Evolutionary conservation across 176 grass and related monocot species (phyloP), one percentile per base, ranked within the genome.

Genomic region (Triticum aestivum): DNA sequence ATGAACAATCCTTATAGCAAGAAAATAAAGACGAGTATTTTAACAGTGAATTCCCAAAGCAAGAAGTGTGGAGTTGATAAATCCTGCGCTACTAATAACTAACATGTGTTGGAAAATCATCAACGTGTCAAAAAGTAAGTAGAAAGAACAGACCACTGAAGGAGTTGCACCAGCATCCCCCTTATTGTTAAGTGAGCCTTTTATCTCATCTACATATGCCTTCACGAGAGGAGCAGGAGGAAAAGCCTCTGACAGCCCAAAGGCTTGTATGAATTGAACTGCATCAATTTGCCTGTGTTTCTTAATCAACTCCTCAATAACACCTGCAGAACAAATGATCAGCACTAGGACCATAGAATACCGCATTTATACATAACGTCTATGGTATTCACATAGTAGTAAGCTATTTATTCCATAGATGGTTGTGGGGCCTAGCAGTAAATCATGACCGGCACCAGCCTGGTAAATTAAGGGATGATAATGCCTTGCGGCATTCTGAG

Each of bases 261-360:
- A 97, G 66, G 85, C 75, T 81, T 95, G 89, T 76, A 91, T 39
- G 42, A 97, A 95, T 83, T 95, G 95, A 87, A 97, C 88, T 17
- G 95, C 95, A 83, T 97, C 92, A 77, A 97, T 95, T 84, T 92
- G 92, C 78, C 92, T 90, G 64, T 93, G 88, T 62, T 86, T 88
- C 44, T 85, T 84, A 70, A 97, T 85, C 89, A 97, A 89, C 34
- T 90, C 87, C 71, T 88, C 71, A 7, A 93, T 83, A 71, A 97
- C 77, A 80, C 75, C 95, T 97, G 81, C 76, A 90, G 6, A 73
- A 76, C 27, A 58, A 78, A 63, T 39, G 41, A 37, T 70, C 71
- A 82, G 37, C 17, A 69, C 11, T 37, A 61, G 27, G 35, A 78
- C 67, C 73, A 68, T 54, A 79, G 71, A 82, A 87, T 33, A 67